Evolutionary conservation across 257 asterid genomes (phyloP), one percentile per base, ranked within the genome.

Genomic region (Henckelia pumila): DNA sequence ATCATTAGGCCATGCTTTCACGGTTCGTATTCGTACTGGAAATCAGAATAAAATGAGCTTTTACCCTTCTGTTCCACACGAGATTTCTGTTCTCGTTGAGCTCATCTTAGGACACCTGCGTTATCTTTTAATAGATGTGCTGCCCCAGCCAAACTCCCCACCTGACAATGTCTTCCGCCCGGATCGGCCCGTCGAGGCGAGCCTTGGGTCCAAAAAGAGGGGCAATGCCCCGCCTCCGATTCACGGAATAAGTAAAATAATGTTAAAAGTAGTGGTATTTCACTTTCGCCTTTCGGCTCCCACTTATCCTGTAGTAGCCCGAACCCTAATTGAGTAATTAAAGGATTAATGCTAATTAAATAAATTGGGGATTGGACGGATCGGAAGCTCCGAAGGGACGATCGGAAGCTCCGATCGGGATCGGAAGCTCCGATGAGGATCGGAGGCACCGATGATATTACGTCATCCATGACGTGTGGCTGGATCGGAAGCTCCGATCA

Each of bases 211-310:
- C 74, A 80, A 83, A 87, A 83, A 73, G 82, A 81, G 82, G 81
- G 88, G 86, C 81, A 10, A 9, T 61, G 88, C 85, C 92, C 86
- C 87, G 81, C 86, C 69, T 83, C 83, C 81, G 82, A 84, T 84
- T 86, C 87, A 88, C 89, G 78, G 79, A 88, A 86, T 88, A 84
- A 82, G 92, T 84, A 88, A 88, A 86, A 82, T 88, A 86, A 84
- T 84, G 84, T 84, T 86, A 86, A 86, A 89, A 86, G 91, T 85
- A 87, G 92, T 87, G 89, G 92, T 85, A 87, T 87, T 84, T 87
- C 88, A 88, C 94, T 86, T 88, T 82, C 78, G 80, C 80, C 90
- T 81, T 79, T 76, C 68, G 78, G 77, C 85, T 82, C 90, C 85
- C 83, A 82, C 84, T 80, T 84, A 82, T 82, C 79, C 75, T 78